Evolutionary conservation across 2,329 filamentous ascomycete genomes (phyloP).

Genomic region (Emericellopsis atlantica): DNA sequence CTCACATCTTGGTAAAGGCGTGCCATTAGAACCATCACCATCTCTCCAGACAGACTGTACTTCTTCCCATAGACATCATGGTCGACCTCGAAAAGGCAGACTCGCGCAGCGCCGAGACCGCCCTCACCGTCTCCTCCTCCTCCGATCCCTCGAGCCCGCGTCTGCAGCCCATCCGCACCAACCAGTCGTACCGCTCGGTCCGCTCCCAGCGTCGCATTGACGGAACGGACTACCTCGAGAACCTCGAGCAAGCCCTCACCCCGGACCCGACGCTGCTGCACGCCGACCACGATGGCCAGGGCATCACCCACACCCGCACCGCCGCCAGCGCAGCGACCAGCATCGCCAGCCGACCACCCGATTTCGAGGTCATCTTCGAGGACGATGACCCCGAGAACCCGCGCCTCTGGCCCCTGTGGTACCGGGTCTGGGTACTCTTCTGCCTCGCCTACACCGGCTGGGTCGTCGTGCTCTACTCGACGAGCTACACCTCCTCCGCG

Average conservation of each 20-base stretch:
- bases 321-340: slow-evolving; percentile 26
- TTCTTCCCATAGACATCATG: too few species aligned
- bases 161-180: not conserved
- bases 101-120: not conserved
- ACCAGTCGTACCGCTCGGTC: not conserved
- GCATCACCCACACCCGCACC: slow-evolving; percentile 28
- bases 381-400: slow-evolving; percentile 52
- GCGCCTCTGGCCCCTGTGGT: slow-evolving; percentile 50
- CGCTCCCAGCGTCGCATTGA: slow-evolving; percentile 2
- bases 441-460: slow-evolving; percentile 32
- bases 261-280: slow-evolving; percentile 21
- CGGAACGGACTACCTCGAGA: slow-evolving; percentile 16
- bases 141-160: not conserved
- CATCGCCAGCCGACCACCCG: slow-evolving; percentile 31
- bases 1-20: too few species aligned
- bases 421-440: slow-evolving; percentile 28
- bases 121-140: not conserved
- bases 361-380: slow-evolving; percentile 64
- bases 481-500: slow-evolving; percentile 63
- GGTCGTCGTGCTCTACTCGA: slow-evolving; percentile 59
- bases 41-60: too few species aligned
- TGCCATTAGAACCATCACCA: too few species aligned
- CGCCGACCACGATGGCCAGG: slow-evolving; percentile 14
- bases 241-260: slow-evolving; percentile 24
- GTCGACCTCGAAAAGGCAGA: too few species aligned